phyloP scores from a whole-genome alignment of 257 asterid genomes.

The Capsicum pubescens region DNA sequence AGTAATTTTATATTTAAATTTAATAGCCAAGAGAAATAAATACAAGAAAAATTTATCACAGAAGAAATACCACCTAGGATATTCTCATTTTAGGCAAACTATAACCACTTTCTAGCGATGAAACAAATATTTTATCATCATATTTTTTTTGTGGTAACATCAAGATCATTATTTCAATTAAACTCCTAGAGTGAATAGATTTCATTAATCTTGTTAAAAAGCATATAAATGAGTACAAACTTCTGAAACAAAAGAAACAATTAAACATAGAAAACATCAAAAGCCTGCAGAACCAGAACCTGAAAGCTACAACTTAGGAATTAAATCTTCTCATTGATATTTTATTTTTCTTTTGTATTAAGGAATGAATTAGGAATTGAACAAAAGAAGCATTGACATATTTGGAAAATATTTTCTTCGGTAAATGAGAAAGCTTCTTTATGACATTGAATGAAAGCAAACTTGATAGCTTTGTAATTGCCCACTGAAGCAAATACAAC shows the following conservation, averaged over 20 bases:
- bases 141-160: neutral
- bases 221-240: neutral
- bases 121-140: too few relatives aligned
- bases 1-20: too few relatives aligned
- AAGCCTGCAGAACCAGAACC: neutral
- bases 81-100: too few relatives aligned
- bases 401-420: conserved; percentile 71
- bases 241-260: neutral
- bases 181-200: neutral
- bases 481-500: conserved; percentile 35
- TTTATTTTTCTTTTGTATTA: too few relatives aligned
- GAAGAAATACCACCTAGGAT: too few relatives aligned
- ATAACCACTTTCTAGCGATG: too few relatives aligned
- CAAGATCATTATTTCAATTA: neutral
- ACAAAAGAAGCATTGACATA: conserved; percentile 43
- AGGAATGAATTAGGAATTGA: neutral
- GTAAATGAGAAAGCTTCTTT: conserved; percentile 50
- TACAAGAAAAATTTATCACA: too few relatives aligned
- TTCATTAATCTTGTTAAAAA: neutral
- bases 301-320: neutral
- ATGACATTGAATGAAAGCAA: conserved; percentile 51
- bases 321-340: too few relatives aligned
- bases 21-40: too few relatives aligned
- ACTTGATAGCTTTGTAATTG: conserved; percentile 37
- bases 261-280: neutral